Base-by-base conservation (phyloP, 768 basidiomycete genomes). In the Tylopilus sp. region DNA sequence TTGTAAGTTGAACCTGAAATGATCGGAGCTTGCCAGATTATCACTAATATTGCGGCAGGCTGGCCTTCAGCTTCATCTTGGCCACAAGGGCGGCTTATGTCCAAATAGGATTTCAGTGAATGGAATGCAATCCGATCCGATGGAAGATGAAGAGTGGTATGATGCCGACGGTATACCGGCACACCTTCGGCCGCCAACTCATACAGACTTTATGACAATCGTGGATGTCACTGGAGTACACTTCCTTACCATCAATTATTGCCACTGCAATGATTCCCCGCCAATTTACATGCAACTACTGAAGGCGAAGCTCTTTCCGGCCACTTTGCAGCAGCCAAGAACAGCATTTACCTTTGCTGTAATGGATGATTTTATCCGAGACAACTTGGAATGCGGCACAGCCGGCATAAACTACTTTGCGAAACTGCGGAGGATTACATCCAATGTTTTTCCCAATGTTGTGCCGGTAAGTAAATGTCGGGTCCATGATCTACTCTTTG, bases 371-470 rank as follows among this genome's bases (percentile, higher is more conserved):
- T 63, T 67, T 14, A 22, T 55, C 2, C 19, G 52, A 1, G 54
- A 65, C 9, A 50, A 63, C 9, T 4, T 67, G 30, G 62, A 67
- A 42, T 65, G 66, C 7, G 37, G 51, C 3, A 60, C 58, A 0
- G 43, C 30, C 0, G 48, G 19, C 0, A 24, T 22, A 10, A 61
- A 55, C 22, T 59, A 52, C 10, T 61, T 19, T 4, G 46, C 25
- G 8, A 60, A 61, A 11, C 31, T 61, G 0, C 1, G 8, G 0
- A 1, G n/a, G 1, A 37, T 56, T 0, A 56, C 58, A 4, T 53
- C 33, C n/a, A n/a, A n/a, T n/a, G n/a, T n/a, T n/a, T n/a, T n/a
- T n/a, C n/a, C n/a, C n/a, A n/a, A n/a, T n/a, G n/a, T n/a, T n/a
- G n/a, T n/a, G n/a, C n/a, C n/a, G n/a, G n/a, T n/a, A n/a, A n/a